Evolutionary conservation across 73 alveolate genomes (phyloP).

Genomic region (Breviolum minutum): DNA sequence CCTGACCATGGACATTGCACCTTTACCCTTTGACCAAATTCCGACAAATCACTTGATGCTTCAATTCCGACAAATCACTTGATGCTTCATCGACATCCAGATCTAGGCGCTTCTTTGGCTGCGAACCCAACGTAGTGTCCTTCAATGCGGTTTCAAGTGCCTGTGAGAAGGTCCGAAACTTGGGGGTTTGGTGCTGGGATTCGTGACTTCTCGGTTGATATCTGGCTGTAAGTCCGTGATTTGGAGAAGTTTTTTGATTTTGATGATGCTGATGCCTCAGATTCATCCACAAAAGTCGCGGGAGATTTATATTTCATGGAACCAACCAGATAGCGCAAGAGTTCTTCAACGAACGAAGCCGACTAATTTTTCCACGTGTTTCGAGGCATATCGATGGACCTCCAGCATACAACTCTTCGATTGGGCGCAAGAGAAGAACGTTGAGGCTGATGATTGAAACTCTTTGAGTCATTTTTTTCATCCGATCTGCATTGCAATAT

Average conservation of each 20-base stretch:
- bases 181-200: background rate
- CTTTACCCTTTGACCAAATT: too few relatives aligned
- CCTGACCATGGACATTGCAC: too few relatives aligned
- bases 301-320: too few relatives aligned
- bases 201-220: background rate
- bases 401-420: slow-evolving; percentile 28
- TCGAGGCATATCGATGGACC: slow-evolving; percentile 32
- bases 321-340: too few relatives aligned
- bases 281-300: too few relatives aligned
- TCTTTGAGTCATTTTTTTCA: too few relatives aligned
- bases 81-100: too few relatives aligned
- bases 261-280: background rate
- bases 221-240: background rate
- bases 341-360: too few relatives aligned
- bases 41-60: background rate
- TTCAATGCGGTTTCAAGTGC: slow-evolving; percentile 25
- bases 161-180: slow-evolving; percentile 22
- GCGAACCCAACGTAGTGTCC: slow-evolving; percentile 44
- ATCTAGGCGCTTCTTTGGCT: background rate
- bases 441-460: background rate
- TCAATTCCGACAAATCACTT: background rate
- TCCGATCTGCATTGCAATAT: too few relatives aligned
- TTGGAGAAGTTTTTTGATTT: background rate
- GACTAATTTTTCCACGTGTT: too few relatives aligned
- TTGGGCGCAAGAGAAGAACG: background rate